Evolutionary conservation across 805 yeast genomes (phyloP), one percentile per base, ranked within the genome.

Genomic region (Kodamaea lidongshanica): DNA sequence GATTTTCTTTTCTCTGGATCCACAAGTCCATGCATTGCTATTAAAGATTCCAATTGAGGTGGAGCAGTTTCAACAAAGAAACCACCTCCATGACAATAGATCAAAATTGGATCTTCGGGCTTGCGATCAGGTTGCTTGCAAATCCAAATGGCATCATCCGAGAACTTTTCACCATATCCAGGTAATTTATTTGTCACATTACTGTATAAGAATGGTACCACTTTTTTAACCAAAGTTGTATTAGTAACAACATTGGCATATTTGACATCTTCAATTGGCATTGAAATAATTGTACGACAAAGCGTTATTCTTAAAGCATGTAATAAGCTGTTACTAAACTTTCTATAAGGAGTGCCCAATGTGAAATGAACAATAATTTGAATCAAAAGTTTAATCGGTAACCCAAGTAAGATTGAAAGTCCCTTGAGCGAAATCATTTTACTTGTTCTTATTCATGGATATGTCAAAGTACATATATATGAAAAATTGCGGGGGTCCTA

Each of bases 1-100:
- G 35, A 37, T 12, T 23, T 30, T 13, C 41, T 42, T 23, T 39
- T 35, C 7, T 34, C 39, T 2, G 54, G 49, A 12, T 50, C 54
- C 13, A 61, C 32, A 10, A 61, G 45, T 21, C 43, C 40, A 34
- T 58, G 50, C 5, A 57, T 40, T 5, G 56, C 39, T 11, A 61
- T 33, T 6, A 58, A 13, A 1, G 56, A 42, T 27, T 53, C 52
- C 16, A 61, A 24, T 33, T 63, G 70, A 19, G 42, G 30, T 1
- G 50, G 49, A 29, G 41, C 44, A 7, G 58, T 46, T 24, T 57
- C 57, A 23, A 58, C 37, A 27, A 46, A 54, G 39, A 46, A 62
- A 6, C 66, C 65, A 3, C 70, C 70, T 10, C 70, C 68, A 35
- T 64, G 70, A 6, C 48, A 35, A 26, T 46, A 64, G 12, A 64